Percentiles rank a stretch among this genome's conserved stretches.
phyloP scores from a whole-genome alignment of 1,284 basidiomycete genomes.

The Leccinum griseonigrum region DNA sequence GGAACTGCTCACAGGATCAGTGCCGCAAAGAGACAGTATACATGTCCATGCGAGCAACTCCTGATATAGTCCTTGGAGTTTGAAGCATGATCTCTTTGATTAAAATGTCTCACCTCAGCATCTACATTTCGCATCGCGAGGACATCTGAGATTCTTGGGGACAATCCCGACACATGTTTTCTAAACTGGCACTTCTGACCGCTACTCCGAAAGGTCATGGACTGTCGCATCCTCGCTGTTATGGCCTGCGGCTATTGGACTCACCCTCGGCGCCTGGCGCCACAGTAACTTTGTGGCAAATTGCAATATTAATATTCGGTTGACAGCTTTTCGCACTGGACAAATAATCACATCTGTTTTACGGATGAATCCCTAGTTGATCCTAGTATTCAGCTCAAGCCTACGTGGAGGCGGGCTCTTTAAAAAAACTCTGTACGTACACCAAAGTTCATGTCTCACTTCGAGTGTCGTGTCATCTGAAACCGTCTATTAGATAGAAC shows the following conservation, averaged over 20 bases:
- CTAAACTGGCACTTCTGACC: not conserved
- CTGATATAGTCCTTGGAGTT: not conserved
- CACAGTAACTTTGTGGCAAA: not conserved
- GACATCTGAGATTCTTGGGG: not conserved
- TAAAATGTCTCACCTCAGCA: not conserved
- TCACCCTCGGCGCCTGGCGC: not conserved
- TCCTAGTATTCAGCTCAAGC: not conserved
- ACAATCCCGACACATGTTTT: not conserved
- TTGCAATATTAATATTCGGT: not conserved
- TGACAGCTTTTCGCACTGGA: not conserved
- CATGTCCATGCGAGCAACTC: not conserved
- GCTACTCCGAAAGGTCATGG: not conserved
- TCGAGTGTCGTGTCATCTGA: constrained; percentile 3
- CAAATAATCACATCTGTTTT: not conserved
- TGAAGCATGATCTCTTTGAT: not conserved
- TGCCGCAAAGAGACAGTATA: not conserved
- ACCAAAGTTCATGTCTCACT: constrained; percentile 7
- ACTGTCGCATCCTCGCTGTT: not conserved
- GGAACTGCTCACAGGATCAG: not conserved
- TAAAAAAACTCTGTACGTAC: not conserved
- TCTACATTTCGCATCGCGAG: not conserved
- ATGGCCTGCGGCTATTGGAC: not conserved
- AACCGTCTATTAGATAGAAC: constrained; percentile 3
- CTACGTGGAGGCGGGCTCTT: not conserved
- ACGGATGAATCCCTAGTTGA: not conserved